These are phyloP conservation scores for Endoconidiophora polonica DNA, from an alignment of 2,329 filamentous ascomycete genomes.

Conservation along the genomic window DNA sequence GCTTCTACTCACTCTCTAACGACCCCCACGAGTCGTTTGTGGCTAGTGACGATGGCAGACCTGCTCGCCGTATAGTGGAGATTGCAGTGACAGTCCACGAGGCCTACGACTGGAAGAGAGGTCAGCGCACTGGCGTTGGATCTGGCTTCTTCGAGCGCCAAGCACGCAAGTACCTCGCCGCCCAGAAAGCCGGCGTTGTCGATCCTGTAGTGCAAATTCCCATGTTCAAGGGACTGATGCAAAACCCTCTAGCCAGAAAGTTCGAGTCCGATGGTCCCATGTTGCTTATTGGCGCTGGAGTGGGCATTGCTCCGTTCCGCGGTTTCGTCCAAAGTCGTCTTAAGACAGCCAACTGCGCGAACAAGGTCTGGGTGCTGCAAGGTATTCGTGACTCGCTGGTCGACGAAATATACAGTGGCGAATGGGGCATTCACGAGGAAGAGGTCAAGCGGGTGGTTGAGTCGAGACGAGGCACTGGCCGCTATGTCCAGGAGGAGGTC, in stretches of 20 bases:
- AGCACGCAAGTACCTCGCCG: conserved; percentile 53
- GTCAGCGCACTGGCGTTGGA: conserved; percentile 64
- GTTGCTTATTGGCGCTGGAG: conserved; percentile 90
- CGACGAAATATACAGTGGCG: conserved; percentile 90
- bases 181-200: conserved; percentile 42
- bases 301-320: conserved; percentile 92
- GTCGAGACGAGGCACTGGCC: conserved; percentile 58
- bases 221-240: conserved; percentile 98
- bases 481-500: conserved; percentile 95
- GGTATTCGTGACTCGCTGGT: conserved; percentile 85
- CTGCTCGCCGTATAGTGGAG: conserved; percentile 69
- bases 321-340: conserved; percentile 90
- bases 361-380: conserved; percentile 95
- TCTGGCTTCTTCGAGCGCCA: conserved; percentile 88
- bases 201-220: conserved; percentile 48
- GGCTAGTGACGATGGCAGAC: conserved; percentile 35
- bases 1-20: conserved; percentile 95
- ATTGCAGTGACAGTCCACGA: conserved; percentile 96
- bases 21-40: conserved; percentile 69
- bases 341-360: conserved; percentile 88
- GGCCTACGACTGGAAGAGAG: conserved; percentile 57
- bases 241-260: conserved; percentile 81
- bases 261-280: conserved; percentile 92
- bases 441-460: conserved; percentile 72
- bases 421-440: conserved; percentile 86